phyloP scores from a whole-genome alignment of 495 filamentous ascomycete genomes.

The Emericellopsis terricola region DNA sequence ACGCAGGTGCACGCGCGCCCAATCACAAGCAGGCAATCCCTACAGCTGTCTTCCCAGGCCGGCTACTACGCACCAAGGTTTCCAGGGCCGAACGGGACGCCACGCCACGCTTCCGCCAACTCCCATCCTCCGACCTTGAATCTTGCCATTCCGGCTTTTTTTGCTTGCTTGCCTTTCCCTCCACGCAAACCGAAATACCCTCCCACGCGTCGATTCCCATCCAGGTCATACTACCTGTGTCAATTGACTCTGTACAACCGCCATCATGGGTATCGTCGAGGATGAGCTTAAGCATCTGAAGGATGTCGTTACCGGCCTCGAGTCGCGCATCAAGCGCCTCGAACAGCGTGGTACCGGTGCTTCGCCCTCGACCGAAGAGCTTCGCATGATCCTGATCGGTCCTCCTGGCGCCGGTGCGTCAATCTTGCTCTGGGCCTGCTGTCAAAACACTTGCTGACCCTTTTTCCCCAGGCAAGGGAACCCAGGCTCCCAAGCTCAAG shows the following conservation, averaged over 20 bases:
- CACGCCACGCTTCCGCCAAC: neutral
- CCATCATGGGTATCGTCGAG: constrained; percentile 61
- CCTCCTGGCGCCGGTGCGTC: constrained; percentile 87
- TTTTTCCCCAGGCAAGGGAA: constrained; percentile 72
- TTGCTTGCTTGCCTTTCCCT: too few species aligned
- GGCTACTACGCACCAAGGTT: too few species aligned
- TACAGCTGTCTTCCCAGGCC: too few species aligned
- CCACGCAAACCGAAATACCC: too few species aligned
- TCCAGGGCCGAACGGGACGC: too few species aligned
- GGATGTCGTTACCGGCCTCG: constrained; percentile 63
- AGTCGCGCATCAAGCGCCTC: constrained; percentile 62
- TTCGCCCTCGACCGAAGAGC: constrained; percentile 34
- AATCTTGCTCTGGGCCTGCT: neutral
- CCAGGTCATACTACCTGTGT: neutral
- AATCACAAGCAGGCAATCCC: too few species aligned
- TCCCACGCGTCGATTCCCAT: neutral
- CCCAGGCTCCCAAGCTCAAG: constrained; percentile 93
- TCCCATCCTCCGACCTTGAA: neutral
- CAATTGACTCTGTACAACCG: neutral
- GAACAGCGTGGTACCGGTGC: constrained; percentile 40
- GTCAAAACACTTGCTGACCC: constrained; percentile 6
- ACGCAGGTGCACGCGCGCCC: too few species aligned
- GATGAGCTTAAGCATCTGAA: constrained; percentile 62
- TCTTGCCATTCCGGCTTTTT: too few species aligned
- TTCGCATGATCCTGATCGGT: constrained; percentile 95